These are phyloP conservation scores for Umbelopsis vinacea DNA, from an alignment of 192 early-diverging fungal species.

Conservation along the genomic window DNA sequence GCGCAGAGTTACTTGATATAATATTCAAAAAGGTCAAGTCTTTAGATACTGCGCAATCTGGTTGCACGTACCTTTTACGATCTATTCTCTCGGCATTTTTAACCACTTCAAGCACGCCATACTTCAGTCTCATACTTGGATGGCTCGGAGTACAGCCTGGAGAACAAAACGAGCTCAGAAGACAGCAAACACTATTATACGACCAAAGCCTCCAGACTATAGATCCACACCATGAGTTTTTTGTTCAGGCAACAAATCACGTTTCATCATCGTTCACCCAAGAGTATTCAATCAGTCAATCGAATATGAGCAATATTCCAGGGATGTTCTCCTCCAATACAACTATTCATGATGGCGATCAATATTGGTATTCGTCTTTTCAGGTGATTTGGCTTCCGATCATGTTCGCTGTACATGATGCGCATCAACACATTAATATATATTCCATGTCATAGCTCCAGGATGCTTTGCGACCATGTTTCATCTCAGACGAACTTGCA, in stretches of 20 bases:
- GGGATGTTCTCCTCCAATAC: not conserved
- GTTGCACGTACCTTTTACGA: not conserved
- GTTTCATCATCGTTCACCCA: too few species aligned
- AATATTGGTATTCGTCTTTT: not conserved
- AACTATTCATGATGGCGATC: not conserved
- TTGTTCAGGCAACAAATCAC: conserved; percentile 2
- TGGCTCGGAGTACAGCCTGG: not conserved
- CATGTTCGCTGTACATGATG: too few species aligned
- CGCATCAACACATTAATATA: not conserved
- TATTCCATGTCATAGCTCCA: not conserved
- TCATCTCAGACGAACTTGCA: conserved; percentile 22
- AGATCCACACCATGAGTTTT: conserved; percentile 11
- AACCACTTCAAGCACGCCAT: not conserved
- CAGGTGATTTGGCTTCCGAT: not conserved
- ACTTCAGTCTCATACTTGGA: conserved; percentile 5
- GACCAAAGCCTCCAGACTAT: not conserved
- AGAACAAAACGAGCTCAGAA: not conserved
- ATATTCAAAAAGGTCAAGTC: conserved; percentile 6
- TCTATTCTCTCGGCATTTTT: not conserved
- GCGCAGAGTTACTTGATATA: conserved; percentile 4
- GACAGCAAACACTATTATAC: not conserved
- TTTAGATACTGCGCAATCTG: not conserved
- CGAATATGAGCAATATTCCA: not conserved
- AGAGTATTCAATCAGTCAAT: not conserved
- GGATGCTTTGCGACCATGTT: conserved; percentile 1